Conservation (phyloP, 345 rosid genomes). For the Eucalyptus curtisii region DNA sequence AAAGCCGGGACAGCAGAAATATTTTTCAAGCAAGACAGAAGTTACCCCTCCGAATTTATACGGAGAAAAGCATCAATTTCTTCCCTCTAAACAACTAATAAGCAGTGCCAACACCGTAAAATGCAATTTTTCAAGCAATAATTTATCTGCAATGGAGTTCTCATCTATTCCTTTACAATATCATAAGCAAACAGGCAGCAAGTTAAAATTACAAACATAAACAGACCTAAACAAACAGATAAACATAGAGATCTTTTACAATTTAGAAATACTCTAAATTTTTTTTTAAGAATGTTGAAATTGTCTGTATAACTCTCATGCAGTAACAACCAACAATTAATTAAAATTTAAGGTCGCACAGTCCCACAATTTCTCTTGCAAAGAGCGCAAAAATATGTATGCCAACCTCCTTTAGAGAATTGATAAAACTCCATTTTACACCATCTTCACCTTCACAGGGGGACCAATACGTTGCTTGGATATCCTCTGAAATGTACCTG, state of each 20-base stretch:
- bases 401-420: constrained; percentile 88
- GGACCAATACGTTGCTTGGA: constrained; percentile 60
- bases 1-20: not conserved
- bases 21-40: not conserved
- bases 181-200: not conserved
- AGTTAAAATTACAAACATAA: not conserved
- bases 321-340: not conserved
- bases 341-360: not conserved
- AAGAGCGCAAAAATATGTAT: not conserved
- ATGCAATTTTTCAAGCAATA: not conserved
- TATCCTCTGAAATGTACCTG: constrained; percentile 96
- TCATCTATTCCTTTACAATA: not conserved
- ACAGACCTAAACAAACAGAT: not conserved
- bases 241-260: not conserved
- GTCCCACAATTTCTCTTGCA: not conserved
- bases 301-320: not conserved
- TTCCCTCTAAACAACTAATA: not conserved
- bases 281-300: not conserved
- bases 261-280: not conserved
- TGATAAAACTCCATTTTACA: constrained; percentile 90
- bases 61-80: not conserved
- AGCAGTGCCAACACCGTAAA: not conserved
- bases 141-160: not conserved
- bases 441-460: constrained; percentile 96
- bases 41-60: not conserved